Percentiles rank a stretch among this genome's conserved stretches.
These are phyloP conservation scores for Rhodotorula sp. DNA, from an alignment of 1,284 basidiomycete species.

Conservation along the genomic window DNA sequence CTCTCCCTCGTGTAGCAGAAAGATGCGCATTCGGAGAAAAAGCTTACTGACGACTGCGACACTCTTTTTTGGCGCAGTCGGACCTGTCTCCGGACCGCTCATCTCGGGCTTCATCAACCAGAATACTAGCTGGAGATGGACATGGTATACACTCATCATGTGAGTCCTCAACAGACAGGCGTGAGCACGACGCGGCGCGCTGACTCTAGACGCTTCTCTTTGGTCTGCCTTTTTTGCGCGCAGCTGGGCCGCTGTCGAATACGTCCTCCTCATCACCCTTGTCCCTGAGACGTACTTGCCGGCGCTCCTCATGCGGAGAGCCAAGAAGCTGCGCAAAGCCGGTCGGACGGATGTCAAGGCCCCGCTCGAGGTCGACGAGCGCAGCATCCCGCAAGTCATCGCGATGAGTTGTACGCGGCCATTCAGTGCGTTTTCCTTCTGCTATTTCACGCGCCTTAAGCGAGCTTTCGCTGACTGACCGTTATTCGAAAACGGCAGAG, in stretches of 20 bases:
- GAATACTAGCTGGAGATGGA: slow-evolving; percentile 73
- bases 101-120: slow-evolving; percentile 47
- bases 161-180: slow-evolving; percentile 18
- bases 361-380: slow-evolving; percentile 57
- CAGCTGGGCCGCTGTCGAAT: slow-evolving; percentile 52
- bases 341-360: slow-evolving; percentile 59
- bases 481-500: slow-evolving; percentile 53
- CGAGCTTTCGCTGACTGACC: neutral
- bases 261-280: slow-evolving; percentile 46
- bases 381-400: slow-evolving; percentile 56
- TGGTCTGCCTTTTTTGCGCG: neutral
- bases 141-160: slow-evolving; percentile 66
- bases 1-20: neutral
- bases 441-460: neutral
- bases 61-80: neutral
- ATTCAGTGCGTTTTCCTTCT: slow-evolving; percentile 61
- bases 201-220: slow-evolving; percentile 24
- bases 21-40: no score
- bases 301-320: slow-evolving; percentile 63
- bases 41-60: neutral
- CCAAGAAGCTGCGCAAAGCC: slow-evolving; percentile 56
- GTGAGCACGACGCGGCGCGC: neutral
- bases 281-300: slow-evolving; percentile 76
- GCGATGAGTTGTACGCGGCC: slow-evolving; percentile 62
- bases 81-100: slow-evolving; percentile 37